A percentile compares a stretch with the other conserved stretches of the same genome.
phyloP scores from a whole-genome alignment of 768 basidiomycete genomes.

The Xanthoconium purpureum region DNA sequence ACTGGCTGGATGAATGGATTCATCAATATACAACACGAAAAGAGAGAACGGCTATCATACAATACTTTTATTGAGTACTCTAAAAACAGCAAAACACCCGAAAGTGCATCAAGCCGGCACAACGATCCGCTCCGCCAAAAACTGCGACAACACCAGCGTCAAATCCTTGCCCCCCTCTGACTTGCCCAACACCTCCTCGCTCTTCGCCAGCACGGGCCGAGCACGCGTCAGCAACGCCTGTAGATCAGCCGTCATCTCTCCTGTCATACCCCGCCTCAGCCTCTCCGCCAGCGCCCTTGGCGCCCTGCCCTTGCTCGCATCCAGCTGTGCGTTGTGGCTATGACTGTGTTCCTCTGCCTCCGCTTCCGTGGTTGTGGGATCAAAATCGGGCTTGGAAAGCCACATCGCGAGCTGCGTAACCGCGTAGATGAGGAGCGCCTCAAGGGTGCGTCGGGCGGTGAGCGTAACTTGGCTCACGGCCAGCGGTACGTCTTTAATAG shows the following conservation, averaged over 20 bases:
- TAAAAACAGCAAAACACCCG: not conserved
- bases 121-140: constrained; percentile 61
- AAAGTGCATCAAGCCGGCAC: constrained; percentile 31
- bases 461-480: constrained; percentile 55
- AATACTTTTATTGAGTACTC: not conserved
- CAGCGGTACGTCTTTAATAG: constrained; percentile 33
- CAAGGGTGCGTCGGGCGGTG: constrained; percentile 60
- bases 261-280: constrained; percentile 72
- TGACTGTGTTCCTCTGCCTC: constrained; percentile 44
- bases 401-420: constrained; percentile 78
- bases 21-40: not conserved
- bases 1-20: not conserved
- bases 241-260: constrained; percentile 74
- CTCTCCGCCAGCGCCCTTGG: constrained; percentile 58
- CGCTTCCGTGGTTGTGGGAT: constrained; percentile 38
- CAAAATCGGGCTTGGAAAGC: constrained; percentile 71
- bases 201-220: constrained; percentile 60
- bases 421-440: constrained; percentile 65
- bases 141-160: constrained; percentile 56
- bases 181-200: constrained; percentile 46
- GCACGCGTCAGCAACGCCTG: constrained; percentile 64
- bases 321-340: constrained; percentile 13
- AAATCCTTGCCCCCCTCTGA: constrained; percentile 46
- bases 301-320: constrained; percentile 37
- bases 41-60: not conserved